Evolutionary conservation across 106 monocot species (phyloP).

Genomic region (Posidonia australis): DNA sequence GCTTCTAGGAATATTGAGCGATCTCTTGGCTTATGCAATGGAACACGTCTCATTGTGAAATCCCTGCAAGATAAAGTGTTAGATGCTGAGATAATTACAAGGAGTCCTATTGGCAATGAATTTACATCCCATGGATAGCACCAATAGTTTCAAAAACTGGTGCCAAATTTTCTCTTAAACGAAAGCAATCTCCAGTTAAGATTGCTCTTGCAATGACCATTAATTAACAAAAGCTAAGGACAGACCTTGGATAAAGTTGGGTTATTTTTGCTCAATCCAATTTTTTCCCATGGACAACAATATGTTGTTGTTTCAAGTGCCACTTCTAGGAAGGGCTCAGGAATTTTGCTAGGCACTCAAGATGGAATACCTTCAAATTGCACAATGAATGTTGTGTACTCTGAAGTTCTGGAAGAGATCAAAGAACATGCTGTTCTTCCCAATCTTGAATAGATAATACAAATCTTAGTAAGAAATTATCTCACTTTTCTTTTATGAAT

Average conservation of each 20-base stretch:
- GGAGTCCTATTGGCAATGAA: background rate
- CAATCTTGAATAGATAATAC: too few species aligned
- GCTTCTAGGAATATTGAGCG: conserved; percentile 1
- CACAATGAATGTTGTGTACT: background rate
- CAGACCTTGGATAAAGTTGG: background rate
- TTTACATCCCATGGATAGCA: background rate
- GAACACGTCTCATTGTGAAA: background rate
- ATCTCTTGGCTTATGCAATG: conserved; percentile 2
- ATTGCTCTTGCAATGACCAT: conserved; percentile 5
- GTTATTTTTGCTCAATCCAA: background rate
- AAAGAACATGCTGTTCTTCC: too few species aligned
- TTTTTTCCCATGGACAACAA: background rate
- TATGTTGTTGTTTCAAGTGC: background rate
- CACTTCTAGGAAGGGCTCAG: background rate
- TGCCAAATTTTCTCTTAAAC: background rate
- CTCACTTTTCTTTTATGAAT: too few species aligned
- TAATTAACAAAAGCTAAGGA: conserved; percentile 3
- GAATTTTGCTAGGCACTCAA: background rate
- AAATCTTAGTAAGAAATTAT: too few species aligned
- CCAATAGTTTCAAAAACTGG: background rate
- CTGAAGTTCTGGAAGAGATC: background rate
- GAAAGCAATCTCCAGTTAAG: background rate
- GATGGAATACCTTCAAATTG: background rate
- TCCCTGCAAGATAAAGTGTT: background rate
- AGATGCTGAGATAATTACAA: conserved; percentile 2